These are phyloP conservation scores for Ophiostoma sp. DNA, from an alignment of 2,329 filamentous ascomycete genomes.

Conservation along the genomic window DNA sequence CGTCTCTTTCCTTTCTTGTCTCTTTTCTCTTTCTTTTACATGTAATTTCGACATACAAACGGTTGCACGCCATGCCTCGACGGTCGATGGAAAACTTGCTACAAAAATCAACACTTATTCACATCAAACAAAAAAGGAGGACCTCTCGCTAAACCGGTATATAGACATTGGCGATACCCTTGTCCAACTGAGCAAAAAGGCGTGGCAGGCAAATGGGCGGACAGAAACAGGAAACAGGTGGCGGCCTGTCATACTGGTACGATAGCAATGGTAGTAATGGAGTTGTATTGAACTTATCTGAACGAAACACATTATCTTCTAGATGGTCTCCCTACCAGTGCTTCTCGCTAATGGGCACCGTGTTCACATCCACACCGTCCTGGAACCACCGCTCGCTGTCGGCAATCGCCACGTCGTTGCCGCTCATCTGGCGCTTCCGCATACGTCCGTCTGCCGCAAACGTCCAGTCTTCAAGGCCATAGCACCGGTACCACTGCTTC, in stretches of 20 bases:
- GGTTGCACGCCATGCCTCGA: neutral
- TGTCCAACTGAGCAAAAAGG: neutral
- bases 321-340: constrained; percentile 63
- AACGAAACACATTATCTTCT: no score
- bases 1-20: neutral
- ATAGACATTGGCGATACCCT: neutral
- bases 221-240: neutral
- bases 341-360: constrained; percentile 64
- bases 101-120: neutral
- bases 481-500: constrained; percentile 78
- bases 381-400: constrained; percentile 68
- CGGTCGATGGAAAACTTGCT: neutral
- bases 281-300: neutral
- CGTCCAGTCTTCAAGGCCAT: constrained; percentile 80
- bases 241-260: neutral
- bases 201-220: neutral
- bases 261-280: neutral
- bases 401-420: constrained; percentile 65
- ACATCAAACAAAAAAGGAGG: neutral
- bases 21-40: neutral
- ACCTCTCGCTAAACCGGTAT: neutral
- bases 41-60: neutral
- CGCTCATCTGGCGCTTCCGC: constrained; percentile 75
- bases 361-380: constrained; percentile 67
- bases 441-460: constrained; percentile 70